Percentiles rank a stretch among this genome's conserved stretches.
Conservation (phyloP, 2,329 filamentous ascomycete species). For the Leptodontidium sp. region DNA sequence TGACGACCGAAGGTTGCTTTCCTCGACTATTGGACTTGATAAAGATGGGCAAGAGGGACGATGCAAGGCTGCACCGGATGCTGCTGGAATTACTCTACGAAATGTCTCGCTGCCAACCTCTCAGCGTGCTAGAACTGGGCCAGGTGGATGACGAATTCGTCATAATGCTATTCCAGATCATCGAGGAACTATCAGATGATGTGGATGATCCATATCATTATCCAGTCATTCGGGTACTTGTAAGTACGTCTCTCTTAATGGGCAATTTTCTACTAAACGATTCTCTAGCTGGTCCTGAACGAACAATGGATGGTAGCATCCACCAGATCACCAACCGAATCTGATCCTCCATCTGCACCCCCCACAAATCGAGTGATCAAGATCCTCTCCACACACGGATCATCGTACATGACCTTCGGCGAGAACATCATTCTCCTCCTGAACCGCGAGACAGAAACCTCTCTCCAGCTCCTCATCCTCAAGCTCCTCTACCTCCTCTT, state of each 20-base stretch:
- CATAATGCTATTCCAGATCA: constrained; percentile 82
- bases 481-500: constrained; percentile 96
- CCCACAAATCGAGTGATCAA: constrained; percentile 96
- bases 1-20: constrained; percentile 89
- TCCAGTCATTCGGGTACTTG: constrained; percentile 89
- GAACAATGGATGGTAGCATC: constrained; percentile 95
- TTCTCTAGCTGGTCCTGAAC: constrained; percentile 84
- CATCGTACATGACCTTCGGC: constrained; percentile 89
- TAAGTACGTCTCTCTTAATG: constrained; percentile 55
- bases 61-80: constrained; percentile 78
- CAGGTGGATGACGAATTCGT: constrained; percentile 85
- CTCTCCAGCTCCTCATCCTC: constrained; percentile 92
- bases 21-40: constrained; percentile 84
- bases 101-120: constrained; percentile 89
- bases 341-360: constrained; percentile 50
- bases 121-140: constrained; percentile 78
- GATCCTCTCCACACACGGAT: constrained; percentile 81
- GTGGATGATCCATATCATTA: constrained; percentile 95
- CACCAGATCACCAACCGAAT: constrained; percentile 52
- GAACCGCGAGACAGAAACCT: constrained; percentile 94
- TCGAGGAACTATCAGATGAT: constrained; percentile 88
- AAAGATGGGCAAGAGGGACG: constrained; percentile 66
- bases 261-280: constrained; percentile 33
- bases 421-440: constrained; percentile 96
- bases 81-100: constrained; percentile 93